A percentile compares a stretch with the other conserved stretches of the same genome.
Conservation (phyloP, 2,329 filamentous ascomycete genomes). For the Sclerotiophoma versabilis region DNA sequence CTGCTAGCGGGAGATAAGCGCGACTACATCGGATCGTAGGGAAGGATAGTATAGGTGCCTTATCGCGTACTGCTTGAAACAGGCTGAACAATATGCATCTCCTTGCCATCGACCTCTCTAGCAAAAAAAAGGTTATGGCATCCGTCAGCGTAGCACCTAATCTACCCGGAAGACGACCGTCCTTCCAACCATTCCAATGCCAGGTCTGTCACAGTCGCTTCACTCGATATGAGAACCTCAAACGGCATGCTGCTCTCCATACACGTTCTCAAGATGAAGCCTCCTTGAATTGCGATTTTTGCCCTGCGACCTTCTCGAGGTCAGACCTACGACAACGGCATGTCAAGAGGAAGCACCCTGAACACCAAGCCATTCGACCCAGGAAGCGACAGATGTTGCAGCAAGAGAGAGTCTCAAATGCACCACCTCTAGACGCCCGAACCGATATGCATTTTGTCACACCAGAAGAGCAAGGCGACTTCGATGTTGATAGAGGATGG, state of each 20-base stretch:
- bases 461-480: background rate
- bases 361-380: constrained; percentile 9
- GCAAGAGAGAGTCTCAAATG: background rate
- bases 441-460: background rate
- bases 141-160: constrained; percentile 3
- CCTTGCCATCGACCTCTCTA: background rate
- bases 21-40: constrained; percentile 9
- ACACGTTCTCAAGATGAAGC: constrained; percentile 16
- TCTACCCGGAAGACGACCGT: constrained; percentile 2
- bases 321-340: constrained; percentile 30
- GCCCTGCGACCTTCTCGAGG: constrained; percentile 27
- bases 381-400: constrained; percentile 15
- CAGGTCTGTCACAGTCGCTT: constrained; percentile 29
- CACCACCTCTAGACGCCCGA: background rate
- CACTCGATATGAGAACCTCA: constrained; percentile 32
- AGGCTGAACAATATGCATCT: constrained; percentile 2
- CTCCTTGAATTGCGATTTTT: constrained; percentile 24
- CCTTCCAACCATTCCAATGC: constrained; percentile 30
- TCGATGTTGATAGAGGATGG: constrained; percentile 1
- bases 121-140: background rate
- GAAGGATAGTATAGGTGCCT: background rate
- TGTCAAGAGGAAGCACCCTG: constrained; percentile 28
- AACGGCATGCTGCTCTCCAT: constrained; percentile 29
- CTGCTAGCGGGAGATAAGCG: constrained; percentile 11
- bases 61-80: background rate